Base-by-base conservation (phyloP, 1,284 basidiomycete species). In the Macrocystidia cucumis region DNA sequence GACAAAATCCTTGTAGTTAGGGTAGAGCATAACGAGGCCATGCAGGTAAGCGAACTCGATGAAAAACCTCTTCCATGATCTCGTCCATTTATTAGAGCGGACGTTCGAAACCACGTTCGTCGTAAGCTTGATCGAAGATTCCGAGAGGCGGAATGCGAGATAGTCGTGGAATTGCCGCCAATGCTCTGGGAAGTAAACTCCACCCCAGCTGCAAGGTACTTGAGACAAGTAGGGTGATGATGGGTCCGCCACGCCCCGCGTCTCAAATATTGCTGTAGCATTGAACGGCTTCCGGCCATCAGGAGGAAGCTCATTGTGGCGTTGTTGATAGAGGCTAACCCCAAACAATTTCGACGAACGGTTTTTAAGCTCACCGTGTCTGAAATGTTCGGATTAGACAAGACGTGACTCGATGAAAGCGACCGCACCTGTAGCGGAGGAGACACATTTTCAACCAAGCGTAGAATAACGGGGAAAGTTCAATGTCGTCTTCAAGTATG, bases 201-300 rank as follows among this genome's bases (percentile, higher is more conserved):
- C 88, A n/a, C 87, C 88, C 88, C 87, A 91, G 54, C 82, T 87
- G 56, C 88, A 91, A 1, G 87, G 88, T 9, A 89, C 74, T 42
- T 84, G 81, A 0, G 85, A 88, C 22, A 89, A 70, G 53, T 88
- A 91, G 0, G 88, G 87, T 0, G 75, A 79, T 3, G 66, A 57
- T 0, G 68, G 56, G 32, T 71, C 45, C 0, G 55, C 33, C 9
- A 74, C 32, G 3, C 60, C 62, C 7, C 62, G 47, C 0, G 56
- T 44, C 5, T 54, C 50, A 51, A 91, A 82, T 5, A 82, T 55
- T 1, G 49, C 39, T 37, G 72, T 74, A 1, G 85, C 73, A 49
- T 84, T 61, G 55, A 90, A 89, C 8, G 69, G 61, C 28, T 65
- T 69, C 3, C 87, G 69, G 5, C 87, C 85, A 43, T 73, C 70